These are phyloP conservation scores for Collybia nuda DNA, from an alignment of 768 basidiomycete genomes.

Conservation along the genomic window DNA sequence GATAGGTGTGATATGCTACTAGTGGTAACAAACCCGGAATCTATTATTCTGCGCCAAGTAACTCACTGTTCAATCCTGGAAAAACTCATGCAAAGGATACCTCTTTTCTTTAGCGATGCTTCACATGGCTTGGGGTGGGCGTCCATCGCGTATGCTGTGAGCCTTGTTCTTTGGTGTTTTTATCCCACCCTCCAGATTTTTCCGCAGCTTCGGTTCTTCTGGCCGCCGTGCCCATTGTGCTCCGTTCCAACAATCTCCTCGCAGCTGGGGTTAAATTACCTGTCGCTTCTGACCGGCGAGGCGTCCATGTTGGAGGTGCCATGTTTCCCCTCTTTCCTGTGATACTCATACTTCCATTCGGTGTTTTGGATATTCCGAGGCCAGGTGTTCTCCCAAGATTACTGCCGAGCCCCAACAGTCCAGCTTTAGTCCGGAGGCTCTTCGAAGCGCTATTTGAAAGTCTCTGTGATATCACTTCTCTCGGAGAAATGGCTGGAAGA, in stretches of 20 bases:
- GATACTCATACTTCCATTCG: constrained; percentile 14
- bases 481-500: constrained; percentile 70
- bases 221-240: constrained; percentile 56
- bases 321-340: constrained; percentile 51
- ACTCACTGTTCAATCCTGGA: too few species aligned
- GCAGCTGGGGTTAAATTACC: constrained; percentile 89
- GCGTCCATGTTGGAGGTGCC: constrained; percentile 81
- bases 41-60: too few species aligned
- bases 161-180: constrained; percentile 55
- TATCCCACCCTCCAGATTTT: constrained; percentile 55
- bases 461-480: constrained; percentile 80
- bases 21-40: too few species aligned
- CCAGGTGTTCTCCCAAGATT: constrained; percentile 34
- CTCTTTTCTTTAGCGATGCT: constrained; percentile 6
- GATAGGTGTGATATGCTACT: too few species aligned
- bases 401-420: constrained; percentile 45
- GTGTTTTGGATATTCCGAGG: constrained; percentile 28
- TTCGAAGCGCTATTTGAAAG: constrained; percentile 82
- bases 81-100: not conserved
- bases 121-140: constrained; percentile 55
- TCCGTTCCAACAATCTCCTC: constrained; percentile 69
- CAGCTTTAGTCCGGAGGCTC: constrained; percentile 77
- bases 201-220: constrained; percentile 72
- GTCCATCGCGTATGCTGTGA: constrained; percentile 75
- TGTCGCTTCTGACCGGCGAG: constrained; percentile 66